phyloP scores from a whole-genome alignment of 345 rosid species.

The Camelina sativa region DNA sequence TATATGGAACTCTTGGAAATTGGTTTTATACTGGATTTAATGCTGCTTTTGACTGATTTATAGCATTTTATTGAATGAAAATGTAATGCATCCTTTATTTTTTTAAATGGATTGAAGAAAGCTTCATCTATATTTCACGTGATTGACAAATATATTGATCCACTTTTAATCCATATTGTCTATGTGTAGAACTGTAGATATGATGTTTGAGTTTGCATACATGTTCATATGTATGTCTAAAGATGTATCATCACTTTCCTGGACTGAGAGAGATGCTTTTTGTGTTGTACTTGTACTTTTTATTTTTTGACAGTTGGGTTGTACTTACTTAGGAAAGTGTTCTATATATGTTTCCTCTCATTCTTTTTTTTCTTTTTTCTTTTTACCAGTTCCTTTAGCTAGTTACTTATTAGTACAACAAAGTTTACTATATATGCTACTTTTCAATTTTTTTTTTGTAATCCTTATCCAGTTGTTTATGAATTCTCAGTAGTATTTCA shows the following conservation, averaged over 20 bases:
- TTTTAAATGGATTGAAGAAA: background rate
- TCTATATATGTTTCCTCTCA: conserved; percentile 13
- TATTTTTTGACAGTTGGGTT: conserved; percentile 9
- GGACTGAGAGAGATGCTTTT: conserved; percentile 13
- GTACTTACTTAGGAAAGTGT: conserved; percentile 33
- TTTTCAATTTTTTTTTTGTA: conserved; percentile 13
- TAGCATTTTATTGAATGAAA: conserved; percentile 19
- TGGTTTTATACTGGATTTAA: conserved; percentile 27
- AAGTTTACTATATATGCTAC: conserved; percentile 2
- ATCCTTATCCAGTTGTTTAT: background rate
- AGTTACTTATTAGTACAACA: background rate
- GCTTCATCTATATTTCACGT: background rate
- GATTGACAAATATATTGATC: conserved; percentile 11
- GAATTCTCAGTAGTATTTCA: background rate
- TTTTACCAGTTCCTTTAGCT: conserved; percentile 7
- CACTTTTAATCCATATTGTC: background rate
- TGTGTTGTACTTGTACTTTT: conserved; percentile 10
- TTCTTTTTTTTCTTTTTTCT: background rate
- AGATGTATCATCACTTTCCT: conserved; percentile 21
- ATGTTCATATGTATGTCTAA: conserved; percentile 14
- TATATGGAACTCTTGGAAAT: conserved; percentile 26
- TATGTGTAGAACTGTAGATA: background rate
- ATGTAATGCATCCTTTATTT: conserved; percentile 16
- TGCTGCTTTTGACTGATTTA: conserved; percentile 36
- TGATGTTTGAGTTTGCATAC: conserved; percentile 17